phyloP scores from a whole-genome alignment of 2,329 filamentous ascomycete genomes.

The Graphilbum sp. region DNA sequence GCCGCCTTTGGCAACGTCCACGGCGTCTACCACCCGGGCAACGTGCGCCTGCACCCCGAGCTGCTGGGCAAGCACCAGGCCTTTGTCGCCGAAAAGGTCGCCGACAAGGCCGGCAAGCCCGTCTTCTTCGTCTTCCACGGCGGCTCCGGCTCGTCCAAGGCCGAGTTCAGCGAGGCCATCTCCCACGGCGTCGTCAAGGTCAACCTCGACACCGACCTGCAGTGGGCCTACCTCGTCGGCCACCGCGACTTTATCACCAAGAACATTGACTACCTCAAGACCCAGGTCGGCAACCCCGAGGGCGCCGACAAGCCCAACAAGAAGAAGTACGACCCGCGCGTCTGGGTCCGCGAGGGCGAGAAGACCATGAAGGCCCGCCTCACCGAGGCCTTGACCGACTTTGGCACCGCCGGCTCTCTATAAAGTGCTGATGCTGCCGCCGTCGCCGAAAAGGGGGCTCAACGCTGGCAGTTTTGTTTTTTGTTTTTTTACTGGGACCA shows the following conservation, averaged over 20 bases:
- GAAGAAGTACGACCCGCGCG: constrained; percentile 80
- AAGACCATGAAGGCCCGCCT: constrained; percentile 87
- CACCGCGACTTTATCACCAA: constrained; percentile 87
- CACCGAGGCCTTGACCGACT: constrained; percentile 69
- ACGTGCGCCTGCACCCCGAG: constrained; percentile 92
- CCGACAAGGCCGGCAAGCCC: constrained; percentile 63
- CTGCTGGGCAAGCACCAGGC: constrained; percentile 93
- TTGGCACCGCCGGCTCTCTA: constrained; percentile 68
- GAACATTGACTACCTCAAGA: constrained; percentile 89
- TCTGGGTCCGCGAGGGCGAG: constrained; percentile 71
- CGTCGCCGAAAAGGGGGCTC: neutral
- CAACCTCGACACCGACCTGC: constrained; percentile 96
- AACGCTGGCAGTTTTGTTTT: neutral
- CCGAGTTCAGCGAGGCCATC: constrained; percentile 83
- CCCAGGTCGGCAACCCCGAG: constrained; percentile 85
- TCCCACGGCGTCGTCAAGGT: constrained; percentile 95
- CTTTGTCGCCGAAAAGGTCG: constrained; percentile 69
- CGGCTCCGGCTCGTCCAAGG: constrained; percentile 78
- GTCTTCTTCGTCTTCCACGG: constrained; percentile 99
- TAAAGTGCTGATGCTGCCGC: constrained; percentile 30
- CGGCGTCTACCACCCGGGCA: constrained; percentile 67
- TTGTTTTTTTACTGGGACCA: neutral
- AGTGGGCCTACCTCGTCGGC: constrained; percentile 83
- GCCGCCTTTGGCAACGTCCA: constrained; percentile 98
- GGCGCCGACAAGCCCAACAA: constrained; percentile 95